Conservation (phyloP, 805 yeast genomes). For the Maudiozyma serrabonitensis region DNA sequence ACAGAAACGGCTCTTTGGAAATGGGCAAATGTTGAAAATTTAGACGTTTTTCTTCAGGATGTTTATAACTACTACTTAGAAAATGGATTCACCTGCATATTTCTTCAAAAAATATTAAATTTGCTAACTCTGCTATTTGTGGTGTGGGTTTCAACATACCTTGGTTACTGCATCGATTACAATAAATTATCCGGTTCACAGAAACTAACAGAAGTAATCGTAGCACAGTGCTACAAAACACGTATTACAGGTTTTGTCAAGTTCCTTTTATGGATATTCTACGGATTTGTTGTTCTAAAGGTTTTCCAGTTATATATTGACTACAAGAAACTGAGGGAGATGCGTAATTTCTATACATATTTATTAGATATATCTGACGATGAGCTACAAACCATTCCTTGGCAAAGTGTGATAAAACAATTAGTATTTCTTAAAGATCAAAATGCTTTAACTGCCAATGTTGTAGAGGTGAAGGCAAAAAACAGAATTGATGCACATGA, state of each 20-base stretch:
- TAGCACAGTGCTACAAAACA: constrained; percentile 30
- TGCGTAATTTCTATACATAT: constrained; percentile 65
- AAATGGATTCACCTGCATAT: constrained; percentile 74
- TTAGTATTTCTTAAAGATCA: constrained; percentile 68
- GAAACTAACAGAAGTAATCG: constrained; percentile 29
- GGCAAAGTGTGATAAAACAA: constrained; percentile 78
- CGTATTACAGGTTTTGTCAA: constrained; percentile 45
- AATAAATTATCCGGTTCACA: constrained; percentile 31
- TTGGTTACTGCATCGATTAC: constrained; percentile 75
- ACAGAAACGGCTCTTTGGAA: constrained; percentile 81
- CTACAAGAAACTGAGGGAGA: constrained; percentile 57
- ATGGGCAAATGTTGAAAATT: constrained; percentile 92
- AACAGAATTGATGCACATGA: constrained; percentile 82
- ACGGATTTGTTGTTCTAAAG: constrained; percentile 43
- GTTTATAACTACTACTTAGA: constrained; percentile 78
- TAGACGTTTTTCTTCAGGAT: constrained; percentile 78
- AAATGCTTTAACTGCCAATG: constrained; percentile 49
- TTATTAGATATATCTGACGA: constrained; percentile 63
- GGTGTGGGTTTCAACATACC: constrained; percentile 64
- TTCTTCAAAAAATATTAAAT: constrained; percentile 55
- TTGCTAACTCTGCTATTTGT: constrained; percentile 70
- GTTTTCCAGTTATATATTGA: constrained; percentile 50
- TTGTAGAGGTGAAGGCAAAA: constrained; percentile 54
- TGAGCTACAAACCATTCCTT: constrained; percentile 85
- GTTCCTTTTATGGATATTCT: constrained; percentile 53